Conservation (phyloP, 768 basidiomycete genomes). For the Pseudohyphozyma bogoriensis region DNA sequence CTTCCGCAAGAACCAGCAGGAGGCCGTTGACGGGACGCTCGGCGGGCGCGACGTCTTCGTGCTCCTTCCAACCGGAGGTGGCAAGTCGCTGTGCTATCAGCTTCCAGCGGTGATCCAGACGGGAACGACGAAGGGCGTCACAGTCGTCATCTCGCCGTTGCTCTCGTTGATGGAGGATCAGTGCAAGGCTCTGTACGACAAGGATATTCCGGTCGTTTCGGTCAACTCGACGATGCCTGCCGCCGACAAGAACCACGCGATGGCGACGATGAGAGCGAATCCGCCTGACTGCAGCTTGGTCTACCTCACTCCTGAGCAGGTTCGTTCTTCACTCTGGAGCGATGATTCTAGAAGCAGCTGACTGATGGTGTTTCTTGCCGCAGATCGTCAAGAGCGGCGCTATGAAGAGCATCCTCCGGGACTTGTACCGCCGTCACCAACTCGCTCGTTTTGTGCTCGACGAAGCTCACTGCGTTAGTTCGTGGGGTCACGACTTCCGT, state of each 20-base stretch:
- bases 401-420: conserved; percentile 50
- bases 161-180: conserved; percentile 84
- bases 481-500: conserved; percentile 88
- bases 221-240: conserved; percentile 49
- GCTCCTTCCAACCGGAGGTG: conserved; percentile 69
- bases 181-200: conserved; percentile 54
- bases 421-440: conserved; percentile 49
- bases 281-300: conserved; percentile 49
- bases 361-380: too few species aligned
- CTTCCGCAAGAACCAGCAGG: conserved; percentile 77
- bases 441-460: conserved; percentile 89
- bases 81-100: conserved; percentile 46
- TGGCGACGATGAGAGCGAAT: conserved; percentile 33
- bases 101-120: conserved; percentile 70
- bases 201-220: conserved; percentile 58
- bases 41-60: conserved; percentile 80
- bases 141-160: conserved; percentile 82
- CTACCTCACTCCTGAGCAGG: conserved; percentile 86
- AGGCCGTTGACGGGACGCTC: conserved; percentile 71
- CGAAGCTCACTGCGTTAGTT: conserved; percentile 85
- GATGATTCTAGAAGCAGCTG: not conserved
- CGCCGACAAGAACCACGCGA: conserved; percentile 34
- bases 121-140: conserved; percentile 67
- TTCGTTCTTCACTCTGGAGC: conserved; percentile 34
- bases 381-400: conserved; percentile 46